phyloP scores from a whole-genome alignment of 805 yeast genomes.

The Saccharomycopsis fermentans region DNA sequence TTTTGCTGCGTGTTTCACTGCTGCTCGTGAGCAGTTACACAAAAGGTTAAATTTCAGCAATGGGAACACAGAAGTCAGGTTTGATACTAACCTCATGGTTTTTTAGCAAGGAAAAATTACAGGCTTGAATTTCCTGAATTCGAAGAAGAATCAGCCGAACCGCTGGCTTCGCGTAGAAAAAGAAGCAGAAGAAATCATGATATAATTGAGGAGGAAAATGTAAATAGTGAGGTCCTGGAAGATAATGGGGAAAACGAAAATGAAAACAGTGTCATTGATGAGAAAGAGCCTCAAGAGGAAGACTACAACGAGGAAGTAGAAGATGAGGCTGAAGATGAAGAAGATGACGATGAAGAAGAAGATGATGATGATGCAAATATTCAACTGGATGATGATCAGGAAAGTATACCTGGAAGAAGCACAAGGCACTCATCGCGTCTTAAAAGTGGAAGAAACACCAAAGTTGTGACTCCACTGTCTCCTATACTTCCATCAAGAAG shows the following conservation, averaged over 20 bases:
- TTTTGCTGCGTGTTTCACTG: too few species aligned
- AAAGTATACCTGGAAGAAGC: background rate
- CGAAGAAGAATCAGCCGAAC: background rate
- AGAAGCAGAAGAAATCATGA: background rate
- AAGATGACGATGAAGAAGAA: constrained; percentile 3
- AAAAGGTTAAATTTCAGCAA: too few species aligned
- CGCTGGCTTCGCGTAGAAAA: background rate
- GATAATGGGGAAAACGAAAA: background rate
- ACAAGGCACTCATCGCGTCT: background rate
- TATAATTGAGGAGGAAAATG: background rate
- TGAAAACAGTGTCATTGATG: background rate
- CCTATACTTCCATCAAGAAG: background rate
- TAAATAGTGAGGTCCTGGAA: too few species aligned
- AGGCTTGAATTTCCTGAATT: background rate
- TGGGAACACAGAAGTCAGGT: too few species aligned
- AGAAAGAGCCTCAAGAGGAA: constrained; percentile 7
- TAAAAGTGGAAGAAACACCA: background rate
- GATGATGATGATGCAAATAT: constrained; percentile 22
- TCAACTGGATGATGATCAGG: constrained; percentile 17
- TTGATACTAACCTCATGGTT: background rate
- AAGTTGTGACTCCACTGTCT: background rate
- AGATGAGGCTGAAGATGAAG: constrained; percentile 5
- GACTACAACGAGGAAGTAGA: constrained; percentile 3
- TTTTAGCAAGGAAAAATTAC: background rate
- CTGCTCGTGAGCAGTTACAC: too few species aligned